Base-by-base conservation (phyloP, 2,329 filamentous ascomycete species). In the Pseudohalonectria lignicola region DNA sequence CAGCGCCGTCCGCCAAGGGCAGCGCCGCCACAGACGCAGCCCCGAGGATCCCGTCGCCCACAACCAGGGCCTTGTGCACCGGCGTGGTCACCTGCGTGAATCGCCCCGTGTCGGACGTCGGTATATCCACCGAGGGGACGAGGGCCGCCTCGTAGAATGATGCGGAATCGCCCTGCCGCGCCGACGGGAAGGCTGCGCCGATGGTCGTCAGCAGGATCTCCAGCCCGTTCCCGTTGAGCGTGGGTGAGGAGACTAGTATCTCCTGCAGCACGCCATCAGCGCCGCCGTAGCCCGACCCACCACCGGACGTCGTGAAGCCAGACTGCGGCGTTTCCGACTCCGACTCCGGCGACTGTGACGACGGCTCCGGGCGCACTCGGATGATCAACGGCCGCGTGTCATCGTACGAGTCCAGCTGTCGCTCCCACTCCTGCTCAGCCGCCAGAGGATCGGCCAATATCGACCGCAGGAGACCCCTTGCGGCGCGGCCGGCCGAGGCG, bases 11-110 rank as follows among this genome's bases (percentile, higher is more conserved):
- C 42, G 60, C 53, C 2, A 60, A 34, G 15, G 65, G 59, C 34
- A 72, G 52, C 8, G 63, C 51, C 5, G 70, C 55, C 6, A 74
- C 47, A 2, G 70, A 64, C 5, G 79, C 66, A 1, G 82, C 75
- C 7, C 82, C 86, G 38, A 74, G 63, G 3, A 94, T 61, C 0
- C 86, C 87, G 35, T 84, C 71, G 0, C 77, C 79, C 8, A 94
- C 71, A 9, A 95, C 50, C 13, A 95, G 60, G 1, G 81, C 76
- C 53, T 80, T 84, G 53, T 96, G 90, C 1, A 95, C 86, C 0
- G 90, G 88, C 32, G 86, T 86, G 6, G 78, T 76, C 31, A 92
- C 68, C 13, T 78, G 71, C 11, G 78, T 77, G 40, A 76, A 71
- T 43, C 76, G 68, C 8, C 79, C 78, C 13, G 74, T 75, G 43